These are phyloP conservation scores for Pythium apleroticum DNA, from an alignment of 352 stramenopile species.

Conservation along the genomic window DNA sequence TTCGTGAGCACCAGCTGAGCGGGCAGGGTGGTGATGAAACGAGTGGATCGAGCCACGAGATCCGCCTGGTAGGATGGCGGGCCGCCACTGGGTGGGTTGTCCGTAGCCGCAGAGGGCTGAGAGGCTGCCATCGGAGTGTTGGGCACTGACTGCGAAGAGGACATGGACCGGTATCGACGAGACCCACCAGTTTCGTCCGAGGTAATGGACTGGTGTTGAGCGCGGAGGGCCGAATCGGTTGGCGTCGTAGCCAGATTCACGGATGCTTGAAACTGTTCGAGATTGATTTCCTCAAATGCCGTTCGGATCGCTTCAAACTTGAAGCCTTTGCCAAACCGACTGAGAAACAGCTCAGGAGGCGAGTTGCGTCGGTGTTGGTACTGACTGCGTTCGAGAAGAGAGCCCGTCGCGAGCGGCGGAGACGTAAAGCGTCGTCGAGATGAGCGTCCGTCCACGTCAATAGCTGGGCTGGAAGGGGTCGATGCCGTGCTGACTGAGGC, in stretches of 20 bases:
- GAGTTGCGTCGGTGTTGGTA: constrained; percentile 62
- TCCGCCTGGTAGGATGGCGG: constrained; percentile 58
- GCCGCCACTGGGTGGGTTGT: neutral
- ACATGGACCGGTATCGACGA: constrained; percentile 2
- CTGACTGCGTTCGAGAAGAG: constrained; percentile 29
- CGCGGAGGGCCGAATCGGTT: constrained; percentile 2
- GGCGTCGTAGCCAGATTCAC: constrained; percentile 21
- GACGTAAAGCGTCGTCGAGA: constrained; percentile 39
- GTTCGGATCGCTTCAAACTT: constrained; percentile 46
- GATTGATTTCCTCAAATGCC: constrained; percentile 28
- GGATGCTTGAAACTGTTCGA: constrained; percentile 17
- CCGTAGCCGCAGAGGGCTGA: neutral
- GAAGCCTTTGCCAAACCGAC: constrained; percentile 49
- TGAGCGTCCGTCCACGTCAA: neutral
- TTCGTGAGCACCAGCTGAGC: constrained; percentile 66
- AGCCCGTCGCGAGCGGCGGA: constrained; percentile 49
- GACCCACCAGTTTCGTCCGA: neutral
- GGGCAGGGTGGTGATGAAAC: constrained; percentile 67
- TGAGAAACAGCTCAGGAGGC: constrained; percentile 58
- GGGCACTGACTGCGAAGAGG: constrained; percentile 22
- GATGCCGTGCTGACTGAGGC: neutral
- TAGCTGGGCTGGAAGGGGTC: neutral
- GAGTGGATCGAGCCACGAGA: constrained; percentile 65
- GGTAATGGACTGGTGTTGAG: neutral
- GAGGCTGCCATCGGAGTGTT: constrained; percentile 15